Evolutionary conservation across 2,329 filamentous ascomycete genomes (phyloP).

Genomic region (Diaporthe citri): DNA sequence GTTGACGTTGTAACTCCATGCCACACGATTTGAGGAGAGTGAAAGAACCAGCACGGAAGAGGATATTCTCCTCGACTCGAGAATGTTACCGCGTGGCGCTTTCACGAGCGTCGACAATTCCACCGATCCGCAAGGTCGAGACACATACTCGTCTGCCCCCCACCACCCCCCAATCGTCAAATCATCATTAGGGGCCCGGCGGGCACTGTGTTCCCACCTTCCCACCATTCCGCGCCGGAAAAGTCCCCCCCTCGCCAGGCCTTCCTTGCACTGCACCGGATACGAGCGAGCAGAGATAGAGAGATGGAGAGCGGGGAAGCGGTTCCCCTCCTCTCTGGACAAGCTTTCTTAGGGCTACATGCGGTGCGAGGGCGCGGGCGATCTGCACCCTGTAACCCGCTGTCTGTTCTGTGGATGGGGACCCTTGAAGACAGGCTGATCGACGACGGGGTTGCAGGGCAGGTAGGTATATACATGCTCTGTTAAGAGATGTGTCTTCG

Average conservation of each 20-base stretch:
- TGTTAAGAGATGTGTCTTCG: no score
- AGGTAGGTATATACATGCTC: not conserved
- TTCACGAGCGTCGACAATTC: not conserved
- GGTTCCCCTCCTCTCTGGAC: slow-evolving; percentile 2
- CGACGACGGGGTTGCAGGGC: not conserved
- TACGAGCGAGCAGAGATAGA: not conserved
- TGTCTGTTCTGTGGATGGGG: not conserved
- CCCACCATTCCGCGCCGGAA: slow-evolving; percentile 36
- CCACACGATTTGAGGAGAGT: not conserved
- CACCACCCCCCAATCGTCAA: not conserved
- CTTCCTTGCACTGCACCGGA: not conserved
- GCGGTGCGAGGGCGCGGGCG: slow-evolving; percentile 26
- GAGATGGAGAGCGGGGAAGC: slow-evolving; percentile 15
- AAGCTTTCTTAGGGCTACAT: slow-evolving; percentile 30
- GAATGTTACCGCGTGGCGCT: not conserved
- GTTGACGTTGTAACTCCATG: not conserved
- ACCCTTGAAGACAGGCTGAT: not conserved
- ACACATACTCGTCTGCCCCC: not conserved
- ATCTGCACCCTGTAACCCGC: slow-evolving; percentile 2
- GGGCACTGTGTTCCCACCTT: slow-evolving; percentile 34
- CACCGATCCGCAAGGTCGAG: not conserved
- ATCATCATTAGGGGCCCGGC: not conserved
- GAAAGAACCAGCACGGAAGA: no score
- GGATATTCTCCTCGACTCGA: not conserved
- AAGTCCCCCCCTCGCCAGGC: slow-evolving; percentile 10